phyloP scores from a whole-genome alignment of 177 flowering plant species.

The Vitis hybrid region DNA sequence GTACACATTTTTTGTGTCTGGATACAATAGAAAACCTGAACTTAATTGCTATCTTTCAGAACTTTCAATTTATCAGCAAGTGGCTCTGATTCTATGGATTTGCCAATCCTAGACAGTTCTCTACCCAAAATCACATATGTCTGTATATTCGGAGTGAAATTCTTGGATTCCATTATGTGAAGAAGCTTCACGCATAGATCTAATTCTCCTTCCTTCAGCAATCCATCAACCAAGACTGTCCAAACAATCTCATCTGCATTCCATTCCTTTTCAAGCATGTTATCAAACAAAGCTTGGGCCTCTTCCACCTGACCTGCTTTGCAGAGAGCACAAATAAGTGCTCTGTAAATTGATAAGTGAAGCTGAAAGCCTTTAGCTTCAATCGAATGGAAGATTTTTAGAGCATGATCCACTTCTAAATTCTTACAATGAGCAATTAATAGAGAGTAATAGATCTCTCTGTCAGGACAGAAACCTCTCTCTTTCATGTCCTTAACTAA shows the following conservation, averaged over 20 bases:
- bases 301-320: constrained; percentile 38
- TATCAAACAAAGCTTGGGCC: constrained; percentile 48
- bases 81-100: constrained; percentile 28
- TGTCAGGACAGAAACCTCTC: constrained; percentile 42
- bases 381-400: constrained; percentile 40
- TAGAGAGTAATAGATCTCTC: constrained; percentile 40
- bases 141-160: constrained; percentile 33
- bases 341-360: constrained; percentile 37
- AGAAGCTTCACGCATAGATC: constrained; percentile 58
- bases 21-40: constrained; percentile 2
- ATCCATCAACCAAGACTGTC: constrained; percentile 73
- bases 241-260: constrained; percentile 78
- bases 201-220: constrained; percentile 53
- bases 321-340: constrained; percentile 56
- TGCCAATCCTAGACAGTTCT: constrained; percentile 45
- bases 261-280: constrained; percentile 53
- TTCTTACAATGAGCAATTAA: constrained; percentile 51
- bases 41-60: constrained; percentile 14
- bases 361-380: constrained; percentile 35
- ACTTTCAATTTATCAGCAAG: constrained; percentile 26
- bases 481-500: constrained; percentile 51
- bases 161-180: constrained; percentile 53
- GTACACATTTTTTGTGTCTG: constrained; percentile 1
- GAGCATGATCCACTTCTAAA: constrained; percentile 53
- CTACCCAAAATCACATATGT: constrained; percentile 49